Evolutionary conservation across 2,329 filamentous ascomycete genomes (phyloP).

Genomic region (Chaetomiaceae sp.): DNA sequence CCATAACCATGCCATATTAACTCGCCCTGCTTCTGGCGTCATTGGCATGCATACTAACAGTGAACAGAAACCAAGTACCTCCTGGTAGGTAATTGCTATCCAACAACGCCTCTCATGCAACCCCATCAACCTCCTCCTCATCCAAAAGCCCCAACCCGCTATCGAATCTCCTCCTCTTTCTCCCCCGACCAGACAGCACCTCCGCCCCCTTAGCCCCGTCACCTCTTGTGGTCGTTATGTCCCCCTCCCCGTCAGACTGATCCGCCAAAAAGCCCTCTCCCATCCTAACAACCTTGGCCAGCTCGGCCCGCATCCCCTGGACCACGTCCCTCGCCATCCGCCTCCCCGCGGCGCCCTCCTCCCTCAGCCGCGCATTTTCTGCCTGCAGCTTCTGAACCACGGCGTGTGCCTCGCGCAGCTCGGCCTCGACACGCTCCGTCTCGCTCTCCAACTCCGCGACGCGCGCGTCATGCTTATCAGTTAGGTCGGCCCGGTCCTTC

Average conservation of each 20-base stretch:
- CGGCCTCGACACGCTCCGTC: conserved; percentile 42
- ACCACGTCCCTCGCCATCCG: conserved; percentile 41
- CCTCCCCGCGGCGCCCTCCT: conserved; percentile 36
- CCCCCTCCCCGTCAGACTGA: neutral
- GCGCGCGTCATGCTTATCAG: conserved; percentile 46
- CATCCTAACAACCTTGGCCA: conserved; percentile 44
- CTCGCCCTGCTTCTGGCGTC: too few relatives aligned
- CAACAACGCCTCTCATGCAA: too few relatives aligned
- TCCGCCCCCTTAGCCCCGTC: conserved; percentile 26
- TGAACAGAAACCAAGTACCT: too few relatives aligned
- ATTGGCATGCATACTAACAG: too few relatives aligned
- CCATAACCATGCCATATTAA: too few relatives aligned
- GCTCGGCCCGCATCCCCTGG: conserved; percentile 47
- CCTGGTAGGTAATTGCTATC: too few relatives aligned
- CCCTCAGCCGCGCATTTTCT: conserved; percentile 40
- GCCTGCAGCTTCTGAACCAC: conserved; percentile 42
- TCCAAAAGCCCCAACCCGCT: conserved; percentile 52
- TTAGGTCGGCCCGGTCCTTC: conserved; percentile 30
- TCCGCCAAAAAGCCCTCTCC: conserved; percentile 41
- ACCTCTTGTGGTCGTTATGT: neutral
- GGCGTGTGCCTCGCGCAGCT: conserved; percentile 44
- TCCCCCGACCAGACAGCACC: conserved; percentile 29
- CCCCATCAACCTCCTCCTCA: conserved; percentile 43
- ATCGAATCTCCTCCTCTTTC: conserved; percentile 46
- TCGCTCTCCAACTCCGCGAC: conserved; percentile 46